Evolutionary conservation across 345 rosid species (phyloP).

Genomic region (Brassica nigra): DNA sequence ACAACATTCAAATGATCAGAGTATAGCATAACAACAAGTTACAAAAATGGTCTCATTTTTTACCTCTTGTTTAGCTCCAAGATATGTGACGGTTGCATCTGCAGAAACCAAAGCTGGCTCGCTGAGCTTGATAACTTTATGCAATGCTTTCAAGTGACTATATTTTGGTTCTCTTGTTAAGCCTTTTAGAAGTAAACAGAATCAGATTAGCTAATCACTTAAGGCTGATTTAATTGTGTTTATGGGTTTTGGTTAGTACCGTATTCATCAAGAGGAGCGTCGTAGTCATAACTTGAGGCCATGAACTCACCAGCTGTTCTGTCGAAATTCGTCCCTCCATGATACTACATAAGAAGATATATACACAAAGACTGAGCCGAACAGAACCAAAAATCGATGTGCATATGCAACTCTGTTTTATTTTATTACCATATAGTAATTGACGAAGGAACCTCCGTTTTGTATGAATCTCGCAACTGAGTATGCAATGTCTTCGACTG

Average conservation of each 20-base stretch:
- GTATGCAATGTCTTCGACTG: slow-evolving; percentile 83
- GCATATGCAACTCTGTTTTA: slow-evolving; percentile 7
- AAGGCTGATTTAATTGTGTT: background rate
- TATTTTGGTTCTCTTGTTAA: slow-evolving; percentile 78
- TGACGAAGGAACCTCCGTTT: slow-evolving; percentile 76
- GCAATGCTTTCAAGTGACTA: slow-evolving; percentile 89
- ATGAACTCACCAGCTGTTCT: slow-evolving; percentile 96
- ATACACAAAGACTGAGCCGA: background rate
- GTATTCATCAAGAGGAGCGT: slow-evolving; percentile 94
- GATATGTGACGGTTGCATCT: slow-evolving; percentile 54
- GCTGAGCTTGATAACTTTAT: slow-evolving; percentile 76
- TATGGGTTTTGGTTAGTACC: slow-evolving; percentile 48
- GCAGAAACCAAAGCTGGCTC: slow-evolving; percentile 81
- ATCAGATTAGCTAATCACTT: slow-evolving; percentile 12
- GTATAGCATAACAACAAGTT: background rate
- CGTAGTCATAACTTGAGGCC: slow-evolving; percentile 96
- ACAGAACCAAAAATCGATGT: background rate
- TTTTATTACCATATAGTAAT: slow-evolving; percentile 78
- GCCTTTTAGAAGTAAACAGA: slow-evolving; percentile 43
- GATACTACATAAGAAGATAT: slow-evolving; percentile 53
- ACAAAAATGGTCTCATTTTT: background rate
- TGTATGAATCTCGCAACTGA: slow-evolving; percentile 78
- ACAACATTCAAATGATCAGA: slow-evolving; percentile 3
- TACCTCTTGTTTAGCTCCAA: slow-evolving; percentile 84
- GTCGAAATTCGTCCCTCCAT: slow-evolving; percentile 94